These are phyloP conservation scores for Bigelowiella natans DNA, from an alignment of 78 protist species.

Conservation along the genomic window DNA sequence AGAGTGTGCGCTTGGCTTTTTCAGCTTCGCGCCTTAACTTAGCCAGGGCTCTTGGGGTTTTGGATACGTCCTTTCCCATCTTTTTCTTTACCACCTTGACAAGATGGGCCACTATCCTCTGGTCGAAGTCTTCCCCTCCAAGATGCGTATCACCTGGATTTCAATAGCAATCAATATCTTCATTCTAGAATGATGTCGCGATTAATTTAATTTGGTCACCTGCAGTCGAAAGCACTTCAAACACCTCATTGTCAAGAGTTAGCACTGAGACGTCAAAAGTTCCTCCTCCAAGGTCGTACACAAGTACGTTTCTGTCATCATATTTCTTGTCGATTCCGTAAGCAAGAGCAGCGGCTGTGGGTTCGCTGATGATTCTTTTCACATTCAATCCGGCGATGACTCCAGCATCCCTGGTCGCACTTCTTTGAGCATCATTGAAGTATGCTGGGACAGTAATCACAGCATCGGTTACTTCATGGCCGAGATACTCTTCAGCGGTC, in stretches of 20 bases:
- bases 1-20: slow-evolving; percentile 85
- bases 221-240: slow-evolving; percentile 89
- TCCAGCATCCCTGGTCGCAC: slow-evolving; percentile 90
- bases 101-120: slow-evolving; percentile 70
- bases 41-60: slow-evolving; percentile 29
- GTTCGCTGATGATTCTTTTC: slow-evolving; percentile 95
- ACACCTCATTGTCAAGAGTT: slow-evolving; percentile 41
- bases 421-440: slow-evolving; percentile 83
- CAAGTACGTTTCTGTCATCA: slow-evolving; percentile 43
- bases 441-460: slow-evolving; percentile 96
- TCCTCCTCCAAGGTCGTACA: slow-evolving; percentile 95
- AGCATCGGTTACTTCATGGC: slow-evolving; percentile 65
- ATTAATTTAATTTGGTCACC: too few relatives aligned
- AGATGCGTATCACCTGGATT: slow-evolving; percentile 96
- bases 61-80: not conserved
- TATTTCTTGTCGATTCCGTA: slow-evolving; percentile 56
- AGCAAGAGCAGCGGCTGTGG: slow-evolving; percentile 95
- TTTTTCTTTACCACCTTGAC: slow-evolving; percentile 37
- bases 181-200: too few relatives aligned
- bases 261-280: slow-evolving; percentile 78
- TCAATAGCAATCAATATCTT: too few relatives aligned
- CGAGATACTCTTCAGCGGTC: slow-evolving; percentile 87
- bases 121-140: slow-evolving; percentile 98
- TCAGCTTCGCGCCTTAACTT: slow-evolving; percentile 85
- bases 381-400: slow-evolving; percentile 80